These are phyloP conservation scores for Pseudocercospora pini-densiflorae DNA, from an alignment of 2,329 filamentous ascomycete species.

Conservation along the genomic window DNA sequence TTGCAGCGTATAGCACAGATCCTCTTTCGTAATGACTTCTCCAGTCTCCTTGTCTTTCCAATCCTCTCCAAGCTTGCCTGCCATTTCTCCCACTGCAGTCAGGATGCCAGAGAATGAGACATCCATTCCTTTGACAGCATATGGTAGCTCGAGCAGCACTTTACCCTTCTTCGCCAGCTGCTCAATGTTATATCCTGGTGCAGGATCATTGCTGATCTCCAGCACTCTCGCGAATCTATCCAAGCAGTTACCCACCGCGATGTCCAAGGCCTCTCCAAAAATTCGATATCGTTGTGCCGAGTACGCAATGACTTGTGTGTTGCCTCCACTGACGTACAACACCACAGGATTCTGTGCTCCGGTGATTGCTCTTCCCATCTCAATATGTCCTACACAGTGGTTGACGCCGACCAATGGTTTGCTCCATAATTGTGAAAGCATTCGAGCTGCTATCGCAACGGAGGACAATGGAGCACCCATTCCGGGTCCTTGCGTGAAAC, in stretches of 20 bases:
- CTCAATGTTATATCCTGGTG: constrained; percentile 97
- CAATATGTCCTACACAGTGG: constrained; percentile 97
- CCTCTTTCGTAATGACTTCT: constrained; percentile 72
- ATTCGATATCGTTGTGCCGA: constrained; percentile 93
- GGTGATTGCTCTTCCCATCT: constrained; percentile 96
- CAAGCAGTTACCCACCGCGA: constrained; percentile 95
- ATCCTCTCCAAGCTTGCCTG: constrained; percentile 63
- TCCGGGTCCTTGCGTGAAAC: constrained; percentile 92
- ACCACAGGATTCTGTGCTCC: constrained; percentile 91
- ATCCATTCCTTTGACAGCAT: constrained; percentile 98
- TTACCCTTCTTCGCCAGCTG: constrained; percentile 79
- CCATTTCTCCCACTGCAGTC: constrained; percentile 78
- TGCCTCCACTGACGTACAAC: constrained; percentile 92
- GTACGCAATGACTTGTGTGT: constrained; percentile 98
- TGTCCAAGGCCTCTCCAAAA: constrained; percentile 96
- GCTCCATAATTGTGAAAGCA: constrained; percentile 80
- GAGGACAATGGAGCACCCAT: constrained; percentile 94
- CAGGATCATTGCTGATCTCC: constrained; percentile 91
- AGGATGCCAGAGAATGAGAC: constrained; percentile 94
- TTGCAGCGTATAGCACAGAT: constrained; percentile 92
- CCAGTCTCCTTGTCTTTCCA: constrained; percentile 53
- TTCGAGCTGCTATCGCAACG: constrained; percentile 83
- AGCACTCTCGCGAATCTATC: constrained; percentile 94
- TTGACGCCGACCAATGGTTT: constrained; percentile 94
- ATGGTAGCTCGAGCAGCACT: constrained; percentile 82